phyloP scores from a whole-genome alignment of 2,329 filamentous ascomycete species.

The Aspergillus ustus region DNA sequence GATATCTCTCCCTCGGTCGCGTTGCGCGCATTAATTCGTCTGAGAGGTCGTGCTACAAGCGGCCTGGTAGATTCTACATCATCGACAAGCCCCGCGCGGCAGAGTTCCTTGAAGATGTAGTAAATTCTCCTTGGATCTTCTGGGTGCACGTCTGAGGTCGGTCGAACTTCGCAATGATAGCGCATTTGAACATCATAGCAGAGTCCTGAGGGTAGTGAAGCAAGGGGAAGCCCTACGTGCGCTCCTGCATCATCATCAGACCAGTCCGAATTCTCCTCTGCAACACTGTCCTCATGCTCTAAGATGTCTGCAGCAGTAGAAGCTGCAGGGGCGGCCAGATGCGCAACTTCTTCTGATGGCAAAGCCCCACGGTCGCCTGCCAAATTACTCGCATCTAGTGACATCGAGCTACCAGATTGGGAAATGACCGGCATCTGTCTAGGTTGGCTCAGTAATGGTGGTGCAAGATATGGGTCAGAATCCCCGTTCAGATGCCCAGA shows the following conservation, averaged over 20 bases:
- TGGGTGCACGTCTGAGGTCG: slow-evolving; percentile 75
- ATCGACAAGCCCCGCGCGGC: slow-evolving; percentile 77
- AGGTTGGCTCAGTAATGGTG: slow-evolving; percentile 27
- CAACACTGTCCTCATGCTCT: slow-evolving; percentile 38
- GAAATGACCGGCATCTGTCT: slow-evolving; percentile 27
- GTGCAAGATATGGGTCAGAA: slow-evolving; percentile 29
- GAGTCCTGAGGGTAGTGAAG: slow-evolving; percentile 70
- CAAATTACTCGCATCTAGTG: slow-evolving; percentile 9
- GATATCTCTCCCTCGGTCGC: slow-evolving; percentile 81
- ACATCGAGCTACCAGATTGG: slow-evolving; percentile 14
- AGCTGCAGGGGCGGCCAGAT: slow-evolving; percentile 33
- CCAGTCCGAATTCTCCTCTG: slow-evolving; percentile 48
- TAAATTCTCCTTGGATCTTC: slow-evolving; percentile 93
- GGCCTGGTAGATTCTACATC: slow-evolving; percentile 56
- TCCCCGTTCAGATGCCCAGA: slow-evolving; percentile 26
- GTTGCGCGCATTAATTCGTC: slow-evolving; percentile 75
- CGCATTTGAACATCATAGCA: slow-evolving; percentile 97
- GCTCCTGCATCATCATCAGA: slow-evolving; percentile 40
- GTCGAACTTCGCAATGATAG: slow-evolving; percentile 83
- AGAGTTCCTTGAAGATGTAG: slow-evolving; percentile 89
- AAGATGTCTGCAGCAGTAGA: slow-evolving; percentile 25
- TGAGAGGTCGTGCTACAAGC: slow-evolving; percentile 59
- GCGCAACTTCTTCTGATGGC: slow-evolving; percentile 29
- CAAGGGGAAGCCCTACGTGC: slow-evolving; percentile 49
- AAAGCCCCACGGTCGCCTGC: slow-evolving; percentile 19